These are phyloP conservation scores for Fusarium algeriense DNA, from an alignment of 2,329 filamentous ascomycete species.

Conservation along the genomic window DNA sequence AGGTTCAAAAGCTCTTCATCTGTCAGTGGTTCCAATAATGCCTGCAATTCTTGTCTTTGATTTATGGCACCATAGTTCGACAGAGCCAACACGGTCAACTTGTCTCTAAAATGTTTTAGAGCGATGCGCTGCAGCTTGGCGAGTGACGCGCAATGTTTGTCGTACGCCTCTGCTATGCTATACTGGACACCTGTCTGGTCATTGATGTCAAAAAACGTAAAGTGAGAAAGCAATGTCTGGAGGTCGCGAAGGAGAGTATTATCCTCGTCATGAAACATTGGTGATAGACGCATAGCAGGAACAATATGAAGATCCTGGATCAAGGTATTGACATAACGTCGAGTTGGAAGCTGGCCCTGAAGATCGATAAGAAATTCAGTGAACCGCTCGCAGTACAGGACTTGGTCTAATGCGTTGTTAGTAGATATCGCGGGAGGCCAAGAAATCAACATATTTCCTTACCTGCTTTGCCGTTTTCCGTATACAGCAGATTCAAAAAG, in stretches of 20 bases:
- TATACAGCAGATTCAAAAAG: constrained; percentile 81
- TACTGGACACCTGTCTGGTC: constrained; percentile 88
- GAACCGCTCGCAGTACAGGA: constrained; percentile 92
- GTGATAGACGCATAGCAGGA: constrained; percentile 81
- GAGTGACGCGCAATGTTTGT: constrained; percentile 80
- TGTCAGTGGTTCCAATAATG: constrained; percentile 77
- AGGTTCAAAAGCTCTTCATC: constrained; percentile 81
- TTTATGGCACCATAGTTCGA: constrained; percentile 94
- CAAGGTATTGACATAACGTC: constrained; percentile 91
- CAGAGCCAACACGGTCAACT: constrained; percentile 89
- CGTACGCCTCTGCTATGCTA: constrained; percentile 78
- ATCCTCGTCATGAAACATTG: constrained; percentile 79
- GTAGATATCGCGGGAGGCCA: background rate
- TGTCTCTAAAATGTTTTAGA: constrained; percentile 86
- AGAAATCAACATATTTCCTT: constrained; percentile 24
- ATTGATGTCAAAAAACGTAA: constrained; percentile 88
- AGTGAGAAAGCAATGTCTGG: constrained; percentile 83
- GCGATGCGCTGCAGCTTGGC: constrained; percentile 83
- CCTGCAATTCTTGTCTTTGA: constrained; percentile 80
- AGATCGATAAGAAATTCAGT: constrained; percentile 91
- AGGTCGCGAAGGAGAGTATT: constrained; percentile 86
- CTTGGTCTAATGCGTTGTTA: constrained; percentile 64
- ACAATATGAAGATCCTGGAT: constrained; percentile 88
- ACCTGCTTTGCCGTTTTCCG: constrained; percentile 62
- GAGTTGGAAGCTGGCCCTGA: constrained; percentile 91